Conservation (phyloP, 495 filamentous ascomycete genomes). For the Aspergillus avenaceus region DNA sequence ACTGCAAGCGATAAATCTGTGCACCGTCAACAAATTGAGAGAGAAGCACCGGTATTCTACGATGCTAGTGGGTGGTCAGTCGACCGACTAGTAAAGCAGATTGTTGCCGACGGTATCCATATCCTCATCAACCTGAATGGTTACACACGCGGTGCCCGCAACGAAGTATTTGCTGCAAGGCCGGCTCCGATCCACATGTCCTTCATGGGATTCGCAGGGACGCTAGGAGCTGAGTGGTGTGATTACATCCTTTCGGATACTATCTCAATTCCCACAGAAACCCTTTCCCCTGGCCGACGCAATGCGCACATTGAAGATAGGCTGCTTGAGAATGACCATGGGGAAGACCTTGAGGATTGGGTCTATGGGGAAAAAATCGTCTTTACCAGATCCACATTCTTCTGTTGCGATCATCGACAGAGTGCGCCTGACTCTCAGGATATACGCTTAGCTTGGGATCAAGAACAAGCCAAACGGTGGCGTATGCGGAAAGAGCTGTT, state of each 20-base stretch:
- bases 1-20: conserved; percentile 87
- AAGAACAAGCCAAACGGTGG: conserved; percentile 83
- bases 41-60: conserved; percentile 85
- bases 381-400: conserved; percentile 93
- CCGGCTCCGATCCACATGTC: conserved; percentile 98
- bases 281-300: conserved; percentile 70
- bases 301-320: conserved; percentile 72
- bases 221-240: conserved; percentile 96
- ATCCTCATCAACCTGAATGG: conserved; percentile 97
- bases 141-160: conserved; percentile 94
- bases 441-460: conserved; percentile 66
- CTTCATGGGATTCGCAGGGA: conserved; percentile 99
- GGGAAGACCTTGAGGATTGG: conserved; percentile 67
- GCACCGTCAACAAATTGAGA: conserved; percentile 91
- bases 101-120: conserved; percentile 90
- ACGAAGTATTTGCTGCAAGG: conserved; percentile 94
- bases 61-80: conserved; percentile 86
- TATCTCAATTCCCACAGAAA: conserved; percentile 78
- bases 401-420: conserved; percentile 96
- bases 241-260: conserved; percentile 93
- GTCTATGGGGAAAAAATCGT: conserved; percentile 97
- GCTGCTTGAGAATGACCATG: conserved; percentile 62
- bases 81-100: conserved; percentile 82
- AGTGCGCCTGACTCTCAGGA: conserved; percentile 76
- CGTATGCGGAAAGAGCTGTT: conserved; percentile 94